Conservation (phyloP, 208 protist genomes). For the Naegleria lovaniensis region DNA sequence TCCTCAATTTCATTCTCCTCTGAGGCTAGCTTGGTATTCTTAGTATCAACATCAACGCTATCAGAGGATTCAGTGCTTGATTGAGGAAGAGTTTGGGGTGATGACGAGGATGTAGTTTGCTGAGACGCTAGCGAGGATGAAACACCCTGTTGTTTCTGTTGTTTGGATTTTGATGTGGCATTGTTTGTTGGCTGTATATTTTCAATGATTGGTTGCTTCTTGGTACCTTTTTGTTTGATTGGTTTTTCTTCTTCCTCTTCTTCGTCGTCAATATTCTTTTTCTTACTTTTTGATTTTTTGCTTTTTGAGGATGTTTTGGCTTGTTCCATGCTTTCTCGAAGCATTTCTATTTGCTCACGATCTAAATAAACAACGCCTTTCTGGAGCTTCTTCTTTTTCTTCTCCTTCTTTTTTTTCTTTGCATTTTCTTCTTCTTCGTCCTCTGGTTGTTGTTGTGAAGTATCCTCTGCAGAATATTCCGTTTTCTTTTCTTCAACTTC, state of each 20-base stretch:
- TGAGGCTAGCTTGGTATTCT: neutral
- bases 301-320: neutral
- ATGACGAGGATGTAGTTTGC: no score
- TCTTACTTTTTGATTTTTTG: neutral
- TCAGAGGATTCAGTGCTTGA: no score
- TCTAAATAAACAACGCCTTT: slow-evolving; percentile 7
- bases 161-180: no score
- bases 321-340: neutral
- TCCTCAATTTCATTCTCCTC: neutral
- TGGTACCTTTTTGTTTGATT: neutral
- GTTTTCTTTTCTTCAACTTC: neutral
- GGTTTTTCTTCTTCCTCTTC: neutral
- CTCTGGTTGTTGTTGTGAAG: neutral
- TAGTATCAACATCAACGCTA: neutral
- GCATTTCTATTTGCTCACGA: neutral
- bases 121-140: no score
- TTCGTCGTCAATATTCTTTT: neutral
- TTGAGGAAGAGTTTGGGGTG: no score
- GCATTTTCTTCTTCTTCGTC: neutral
- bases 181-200: no score
- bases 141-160: no score
- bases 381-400: neutral
- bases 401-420: neutral
- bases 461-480: neutral
- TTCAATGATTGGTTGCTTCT: neutral